A percentile compares a stretch with the other conserved stretches of the same genome.
phyloP scores from a whole-genome alignment of 1,284 basidiomycete genomes.

The Heterobasidion irregulare region DNA sequence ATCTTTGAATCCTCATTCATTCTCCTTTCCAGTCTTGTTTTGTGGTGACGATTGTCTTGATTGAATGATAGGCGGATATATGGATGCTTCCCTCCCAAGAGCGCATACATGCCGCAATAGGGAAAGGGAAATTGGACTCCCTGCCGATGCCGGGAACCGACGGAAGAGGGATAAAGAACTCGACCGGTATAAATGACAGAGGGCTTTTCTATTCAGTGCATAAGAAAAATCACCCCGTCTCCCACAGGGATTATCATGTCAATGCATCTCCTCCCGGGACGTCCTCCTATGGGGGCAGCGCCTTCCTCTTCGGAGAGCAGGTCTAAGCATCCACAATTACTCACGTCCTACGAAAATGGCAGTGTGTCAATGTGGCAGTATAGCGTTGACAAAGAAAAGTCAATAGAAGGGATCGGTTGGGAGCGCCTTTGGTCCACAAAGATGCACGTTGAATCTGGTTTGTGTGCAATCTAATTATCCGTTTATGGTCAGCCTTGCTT shows the following conservation, averaged over 20 bases:
- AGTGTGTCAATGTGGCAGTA: slow-evolving; percentile 59
- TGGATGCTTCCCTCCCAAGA: slow-evolving; percentile 60
- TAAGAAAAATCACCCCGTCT: neutral
- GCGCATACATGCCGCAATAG: slow-evolving; percentile 75
- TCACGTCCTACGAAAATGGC: slow-evolving; percentile 80
- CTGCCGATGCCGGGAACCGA: slow-evolving; percentile 24
- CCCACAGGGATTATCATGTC: slow-evolving; percentile 77
- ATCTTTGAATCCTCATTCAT: slow-evolving; percentile 1
- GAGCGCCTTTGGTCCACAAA: slow-evolving; percentile 59
- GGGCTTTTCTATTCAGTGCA: neutral
- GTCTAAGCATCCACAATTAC: slow-evolving; percentile 37
- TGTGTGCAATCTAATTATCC: neutral
- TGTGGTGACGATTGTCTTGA: neutral
- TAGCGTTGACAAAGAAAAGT: slow-evolving; percentile 30
- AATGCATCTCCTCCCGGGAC: slow-evolving; percentile 50
- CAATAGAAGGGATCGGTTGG: slow-evolving; percentile 72
- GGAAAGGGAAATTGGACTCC: slow-evolving; percentile 33
- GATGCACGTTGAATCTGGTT: slow-evolving; percentile 64
- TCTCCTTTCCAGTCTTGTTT: neutral
- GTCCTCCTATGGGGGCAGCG: slow-evolving; percentile 7
- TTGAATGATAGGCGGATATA: slow-evolving; percentile 57
- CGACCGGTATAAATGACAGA: slow-evolving; percentile 22
- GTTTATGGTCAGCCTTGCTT: neutral
- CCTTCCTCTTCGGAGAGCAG: slow-evolving; percentile 12
- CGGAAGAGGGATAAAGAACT: slow-evolving; percentile 33